phyloP scores from a whole-genome alignment of 768 basidiomycete species.

The Collybia nuda region DNA sequence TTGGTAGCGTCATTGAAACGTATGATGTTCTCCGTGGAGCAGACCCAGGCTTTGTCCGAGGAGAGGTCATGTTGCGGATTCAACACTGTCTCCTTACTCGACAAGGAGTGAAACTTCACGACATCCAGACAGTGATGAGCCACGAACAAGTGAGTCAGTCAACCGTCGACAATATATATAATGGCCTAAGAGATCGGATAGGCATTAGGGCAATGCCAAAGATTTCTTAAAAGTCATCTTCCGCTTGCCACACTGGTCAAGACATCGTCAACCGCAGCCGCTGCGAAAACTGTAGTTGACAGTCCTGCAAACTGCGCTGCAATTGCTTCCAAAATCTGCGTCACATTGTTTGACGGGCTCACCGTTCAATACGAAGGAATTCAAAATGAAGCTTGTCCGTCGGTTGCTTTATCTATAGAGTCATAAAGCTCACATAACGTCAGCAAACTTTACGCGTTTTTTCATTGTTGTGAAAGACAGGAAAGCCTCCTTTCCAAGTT shows the following conservation, averaged over 20 bases:
- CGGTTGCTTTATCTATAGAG: not conserved
- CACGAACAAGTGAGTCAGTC: constrained; percentile 67
- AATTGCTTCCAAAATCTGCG: constrained; percentile 70
- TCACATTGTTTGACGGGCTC: constrained; percentile 58
- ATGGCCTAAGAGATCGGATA: not conserved
- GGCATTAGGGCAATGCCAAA: constrained; percentile 80
- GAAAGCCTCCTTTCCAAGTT: constrained; percentile 15
- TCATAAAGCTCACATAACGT: not conserved
- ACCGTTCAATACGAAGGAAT: constrained; percentile 61
- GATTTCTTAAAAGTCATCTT: constrained; percentile 53
- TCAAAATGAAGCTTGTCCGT: constrained; percentile 56
- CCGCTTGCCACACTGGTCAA: constrained; percentile 53
- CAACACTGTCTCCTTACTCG: constrained; percentile 71
- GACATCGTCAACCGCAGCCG: constrained; percentile 72
- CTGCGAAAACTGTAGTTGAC: constrained; percentile 51
- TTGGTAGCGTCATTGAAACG: constrained; percentile 73
- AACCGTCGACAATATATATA: constrained; percentile 2
- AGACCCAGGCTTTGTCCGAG: constrained; percentile 51
- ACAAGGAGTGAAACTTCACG: constrained; percentile 50
- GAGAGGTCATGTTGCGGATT: constrained; percentile 58
- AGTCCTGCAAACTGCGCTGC: constrained; percentile 58
- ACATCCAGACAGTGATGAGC: constrained; percentile 64
- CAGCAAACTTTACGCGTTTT: constrained; percentile 74
- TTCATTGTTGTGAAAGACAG: constrained; percentile 49
- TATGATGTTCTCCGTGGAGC: constrained; percentile 63